Evolutionary conservation across 2,329 filamentous ascomycete species (phyloP).

Genomic region (Exserohilum rostratum): DNA sequence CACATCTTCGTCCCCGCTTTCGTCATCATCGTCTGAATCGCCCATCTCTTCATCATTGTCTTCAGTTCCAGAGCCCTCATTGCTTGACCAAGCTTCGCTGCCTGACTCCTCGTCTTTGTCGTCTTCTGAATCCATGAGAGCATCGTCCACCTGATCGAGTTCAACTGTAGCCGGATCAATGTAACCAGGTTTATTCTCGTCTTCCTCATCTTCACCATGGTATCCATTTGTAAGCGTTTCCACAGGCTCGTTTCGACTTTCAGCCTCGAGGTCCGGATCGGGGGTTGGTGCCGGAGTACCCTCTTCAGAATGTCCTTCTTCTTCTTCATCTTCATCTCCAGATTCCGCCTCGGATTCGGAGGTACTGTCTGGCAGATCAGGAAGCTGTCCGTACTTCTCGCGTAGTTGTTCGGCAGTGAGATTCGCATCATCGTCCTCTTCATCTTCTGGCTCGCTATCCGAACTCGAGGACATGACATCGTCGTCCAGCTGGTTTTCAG

Average conservation of each 20-base stretch:
- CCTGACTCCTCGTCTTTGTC: slow-evolving; percentile 38
- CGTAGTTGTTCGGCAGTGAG: slow-evolving; percentile 72
- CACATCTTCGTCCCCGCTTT: slow-evolving; percentile 42
- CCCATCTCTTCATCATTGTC: slow-evolving; percentile 26
- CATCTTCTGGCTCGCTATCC: slow-evolving; percentile 48
- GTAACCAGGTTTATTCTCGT: slow-evolving; percentile 23
- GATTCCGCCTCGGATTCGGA: slow-evolving; percentile 30
- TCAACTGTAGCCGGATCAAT: slow-evolving; percentile 47
- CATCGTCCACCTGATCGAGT: slow-evolving; percentile 51
- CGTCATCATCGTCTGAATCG: slow-evolving; percentile 31
- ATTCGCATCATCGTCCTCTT: slow-evolving; percentile 64
- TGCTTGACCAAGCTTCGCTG: slow-evolving; percentile 47
- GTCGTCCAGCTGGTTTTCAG: slow-evolving; percentile 51
- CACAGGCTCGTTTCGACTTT: slow-evolving; percentile 19
- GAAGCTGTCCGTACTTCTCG: slow-evolving; percentile 71
- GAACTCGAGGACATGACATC: slow-evolving; percentile 46
- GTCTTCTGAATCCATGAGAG: slow-evolving; percentile 47
- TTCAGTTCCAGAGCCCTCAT: slow-evolving; percentile 40
- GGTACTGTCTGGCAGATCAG: slow-evolving; percentile 51
- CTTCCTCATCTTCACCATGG: slow-evolving; percentile 21
- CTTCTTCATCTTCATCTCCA: slow-evolving; percentile 38
- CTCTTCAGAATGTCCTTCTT: slow-evolving; percentile 3
- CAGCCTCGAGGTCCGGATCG: slow-evolving; percentile 39
- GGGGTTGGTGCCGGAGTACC: slow-evolving; percentile 37
- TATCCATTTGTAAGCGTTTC: slow-evolving; percentile 32